Conservation (phyloP, 2,329 filamentous ascomycete genomes). For the Hypoxylon sp. region DNA sequence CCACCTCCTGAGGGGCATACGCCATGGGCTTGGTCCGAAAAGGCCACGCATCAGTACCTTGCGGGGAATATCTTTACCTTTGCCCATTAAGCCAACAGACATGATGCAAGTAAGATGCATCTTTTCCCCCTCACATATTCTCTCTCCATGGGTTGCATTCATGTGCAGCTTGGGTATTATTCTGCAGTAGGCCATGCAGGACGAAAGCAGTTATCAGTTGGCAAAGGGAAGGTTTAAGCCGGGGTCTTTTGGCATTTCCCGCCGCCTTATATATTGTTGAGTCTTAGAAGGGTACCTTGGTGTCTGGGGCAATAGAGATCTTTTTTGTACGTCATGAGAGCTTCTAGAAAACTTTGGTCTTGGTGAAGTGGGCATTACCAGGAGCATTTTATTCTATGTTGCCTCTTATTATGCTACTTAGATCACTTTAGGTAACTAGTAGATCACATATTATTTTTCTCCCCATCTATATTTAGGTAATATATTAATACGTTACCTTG, state of each 20-base stretch:
- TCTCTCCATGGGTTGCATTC: slow-evolving; percentile 29
- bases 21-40: slow-evolving; percentile 38
- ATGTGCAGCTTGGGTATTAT: neutral
- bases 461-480: neutral
- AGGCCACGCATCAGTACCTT: slow-evolving; percentile 44
- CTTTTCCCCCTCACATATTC: slow-evolving; percentile 15
- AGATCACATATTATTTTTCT: neutral
- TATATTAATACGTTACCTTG: neutral
- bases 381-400: neutral
- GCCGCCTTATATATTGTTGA: slow-evolving; percentile 5
- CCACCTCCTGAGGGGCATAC: slow-evolving; percentile 18
- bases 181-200: slow-evolving; percentile 21
- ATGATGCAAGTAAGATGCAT: slow-evolving; percentile 21
- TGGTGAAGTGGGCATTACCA: neutral
- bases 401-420: neutral
- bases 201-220: slow-evolving; percentile 2
- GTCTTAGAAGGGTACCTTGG: slow-evolving; percentile 1
- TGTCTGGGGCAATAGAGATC: too few relatives aligned
- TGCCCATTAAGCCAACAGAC: slow-evolving; percentile 23
- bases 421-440: neutral
- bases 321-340: slow-evolving; percentile 11
- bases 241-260: neutral
- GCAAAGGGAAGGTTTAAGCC: slow-evolving; percentile 8
- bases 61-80: slow-evolving; percentile 32
- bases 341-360: slow-evolving; percentile 4